Evolutionary conservation across 2,329 filamentous ascomycete genomes (phyloP).

Genomic region (Paecilomyces variotii): DNA sequence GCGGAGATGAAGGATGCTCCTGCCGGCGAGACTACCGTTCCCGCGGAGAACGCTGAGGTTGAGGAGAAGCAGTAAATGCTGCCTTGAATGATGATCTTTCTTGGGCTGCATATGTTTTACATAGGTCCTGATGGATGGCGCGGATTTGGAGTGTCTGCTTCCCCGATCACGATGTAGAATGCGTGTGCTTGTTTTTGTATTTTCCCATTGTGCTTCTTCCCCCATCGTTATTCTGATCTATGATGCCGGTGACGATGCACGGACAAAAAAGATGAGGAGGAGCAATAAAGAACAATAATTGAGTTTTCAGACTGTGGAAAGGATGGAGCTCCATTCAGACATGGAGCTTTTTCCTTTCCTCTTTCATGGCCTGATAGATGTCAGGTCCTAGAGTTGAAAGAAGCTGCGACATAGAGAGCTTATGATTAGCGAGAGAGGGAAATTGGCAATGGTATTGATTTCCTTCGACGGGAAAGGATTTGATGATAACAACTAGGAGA

Average conservation of each 20-base stretch:
- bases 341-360: not conserved
- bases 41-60: conserved; percentile 21
- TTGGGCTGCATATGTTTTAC: not conserved
- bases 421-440: not conserved
- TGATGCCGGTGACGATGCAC: not conserved
- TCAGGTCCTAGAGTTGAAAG: not conserved
- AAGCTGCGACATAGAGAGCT: not conserved
- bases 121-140: not conserved
- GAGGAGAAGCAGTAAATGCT: conserved; percentile 28
- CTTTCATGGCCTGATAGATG: not conserved
- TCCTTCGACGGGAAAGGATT: not conserved
- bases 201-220: not conserved
- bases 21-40: conserved; percentile 28
- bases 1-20: conserved; percentile 56
- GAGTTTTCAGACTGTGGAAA: not conserved
- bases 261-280: not conserved
- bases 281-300: not conserved
- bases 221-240: not conserved
- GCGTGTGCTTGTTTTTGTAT: not conserved
- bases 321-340: not conserved
- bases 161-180: conserved; percentile 4
- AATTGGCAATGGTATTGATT: not conserved
- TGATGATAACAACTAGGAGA: not conserved
- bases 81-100: conserved; percentile 1
- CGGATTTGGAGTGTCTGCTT: not conserved